phyloP scores from a whole-genome alignment of 140 eudicot genomes.

The Oenanthe javanica region DNA sequence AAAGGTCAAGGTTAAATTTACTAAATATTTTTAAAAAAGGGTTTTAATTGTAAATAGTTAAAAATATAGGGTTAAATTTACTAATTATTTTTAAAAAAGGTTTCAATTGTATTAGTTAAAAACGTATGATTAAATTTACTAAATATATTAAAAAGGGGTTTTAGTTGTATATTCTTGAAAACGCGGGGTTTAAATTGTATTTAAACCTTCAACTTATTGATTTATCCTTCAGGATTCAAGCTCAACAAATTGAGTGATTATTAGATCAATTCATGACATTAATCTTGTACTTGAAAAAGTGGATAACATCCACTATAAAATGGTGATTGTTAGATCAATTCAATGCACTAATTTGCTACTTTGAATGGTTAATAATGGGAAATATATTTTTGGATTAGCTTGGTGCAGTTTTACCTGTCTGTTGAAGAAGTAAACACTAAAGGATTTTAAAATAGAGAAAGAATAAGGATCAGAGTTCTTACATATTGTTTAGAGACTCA shows the following conservation, averaged over 20 bases:
- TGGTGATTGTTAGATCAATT: background rate
- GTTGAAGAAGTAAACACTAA: background rate
- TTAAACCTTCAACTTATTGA: background rate
- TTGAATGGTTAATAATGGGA: background rate
- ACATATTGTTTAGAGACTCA: slow-evolving; percentile 30
- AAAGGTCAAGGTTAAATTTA: no score
- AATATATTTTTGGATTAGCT: background rate
- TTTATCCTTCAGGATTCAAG: background rate
- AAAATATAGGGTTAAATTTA: no score
- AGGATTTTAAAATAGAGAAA: background rate
- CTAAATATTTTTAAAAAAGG: no score
- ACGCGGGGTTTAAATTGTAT: no score
- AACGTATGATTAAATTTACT: no score
- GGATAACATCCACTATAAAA: background rate
- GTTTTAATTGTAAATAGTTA: no score
- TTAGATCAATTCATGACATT: no score
- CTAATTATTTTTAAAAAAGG: no score
- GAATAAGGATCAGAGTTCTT: slow-evolving; percentile 16
- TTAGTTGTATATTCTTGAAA: no score
- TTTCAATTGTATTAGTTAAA: no score
- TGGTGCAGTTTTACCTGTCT: background rate
- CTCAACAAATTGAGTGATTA: background rate
- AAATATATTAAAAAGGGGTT: no score
- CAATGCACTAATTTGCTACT: background rate
- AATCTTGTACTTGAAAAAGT: background rate